Conservation (phyloP, 1,284 basidiomycete genomes). For the Marasmius sp. region DNA sequence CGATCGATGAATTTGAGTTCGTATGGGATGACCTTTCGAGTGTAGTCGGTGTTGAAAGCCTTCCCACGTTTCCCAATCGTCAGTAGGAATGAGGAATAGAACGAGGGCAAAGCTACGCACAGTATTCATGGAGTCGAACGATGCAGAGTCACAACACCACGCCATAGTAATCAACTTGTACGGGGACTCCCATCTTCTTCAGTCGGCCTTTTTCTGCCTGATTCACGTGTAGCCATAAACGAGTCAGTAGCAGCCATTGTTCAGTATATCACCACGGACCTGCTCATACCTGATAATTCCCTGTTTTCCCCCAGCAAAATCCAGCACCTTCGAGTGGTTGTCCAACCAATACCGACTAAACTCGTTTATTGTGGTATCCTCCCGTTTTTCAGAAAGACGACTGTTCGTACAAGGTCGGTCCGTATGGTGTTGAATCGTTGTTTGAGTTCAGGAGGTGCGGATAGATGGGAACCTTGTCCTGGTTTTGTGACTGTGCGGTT, state of each 20-base stretch:
- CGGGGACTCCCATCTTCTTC: neutral
- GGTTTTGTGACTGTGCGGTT: no score
- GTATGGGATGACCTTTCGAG: neutral
- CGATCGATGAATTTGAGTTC: neutral
- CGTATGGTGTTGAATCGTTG: neutral
- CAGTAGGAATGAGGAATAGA: no score
- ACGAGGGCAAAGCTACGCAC: neutral
- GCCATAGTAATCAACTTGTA: neutral
- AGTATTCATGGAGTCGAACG: neutral
- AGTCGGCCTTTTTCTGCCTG: neutral
- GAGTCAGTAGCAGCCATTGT: neutral
- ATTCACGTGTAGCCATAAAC: neutral
- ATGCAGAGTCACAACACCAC: neutral
- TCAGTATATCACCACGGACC: neutral
- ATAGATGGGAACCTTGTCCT: no score
- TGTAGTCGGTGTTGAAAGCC: neutral
- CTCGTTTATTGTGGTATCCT: neutral
- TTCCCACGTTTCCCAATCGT: no score
- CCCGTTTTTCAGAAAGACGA: neutral
- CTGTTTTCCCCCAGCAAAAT: neutral
- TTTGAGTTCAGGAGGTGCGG: neutral
- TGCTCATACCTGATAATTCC: neutral
- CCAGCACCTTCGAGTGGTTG: neutral
- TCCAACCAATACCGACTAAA: neutral
- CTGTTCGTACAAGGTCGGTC: neutral